Evolutionary conservation across 2,329 filamentous ascomycete genomes (phyloP), one percentile per base, ranked within the genome.

Genomic region (Madurella mycetomatis): DNA sequence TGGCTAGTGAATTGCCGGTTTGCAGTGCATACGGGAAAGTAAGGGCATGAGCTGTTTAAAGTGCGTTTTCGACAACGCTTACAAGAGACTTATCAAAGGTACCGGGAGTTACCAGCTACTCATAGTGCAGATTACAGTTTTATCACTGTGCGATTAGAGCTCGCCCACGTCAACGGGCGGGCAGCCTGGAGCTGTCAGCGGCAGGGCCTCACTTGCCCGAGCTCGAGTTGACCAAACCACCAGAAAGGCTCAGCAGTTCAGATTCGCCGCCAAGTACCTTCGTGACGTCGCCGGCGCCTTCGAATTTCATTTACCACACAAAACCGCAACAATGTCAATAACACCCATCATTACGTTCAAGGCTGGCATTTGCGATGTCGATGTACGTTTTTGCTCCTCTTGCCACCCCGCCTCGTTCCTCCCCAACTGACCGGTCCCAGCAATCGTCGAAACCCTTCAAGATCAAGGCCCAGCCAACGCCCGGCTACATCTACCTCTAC

Each of bases 301-400:
- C 7, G 25, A 25, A 3, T 25, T 25, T 25, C 25, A 25, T 3
- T 7, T 25, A 13, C n/a, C 17, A n/a, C 49, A 31, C 39, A 53
- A 49, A 5, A 18, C 37, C 18, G 30, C 54, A 32, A 54, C 46
- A 15, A 96, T 96, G 91, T 90, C 92, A 59, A 85, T 90, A 72
- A 72, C 80, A 63, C 91, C 92, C 32, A 82, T 96, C 68, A 92
- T 97, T 70, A 95, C 91, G 15, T 97, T 97, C 82, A 96, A 96
- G 80, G 92, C 92, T 61, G 92, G 92, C 72, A 83, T 83, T 71
- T 97, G 92, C 75, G 85, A 94, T 50, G 71, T 92, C 57, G 86
- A 92, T 70, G 91, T 95, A 76, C 68, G 87, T 78, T 25, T 25
- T 25, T 7, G 25, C 55, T 40, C 41, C 40, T 19, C 15, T 19